Base-by-base conservation (phyloP, 352 stramenopile species). In the Globisporangium cederbergense region DNA sequence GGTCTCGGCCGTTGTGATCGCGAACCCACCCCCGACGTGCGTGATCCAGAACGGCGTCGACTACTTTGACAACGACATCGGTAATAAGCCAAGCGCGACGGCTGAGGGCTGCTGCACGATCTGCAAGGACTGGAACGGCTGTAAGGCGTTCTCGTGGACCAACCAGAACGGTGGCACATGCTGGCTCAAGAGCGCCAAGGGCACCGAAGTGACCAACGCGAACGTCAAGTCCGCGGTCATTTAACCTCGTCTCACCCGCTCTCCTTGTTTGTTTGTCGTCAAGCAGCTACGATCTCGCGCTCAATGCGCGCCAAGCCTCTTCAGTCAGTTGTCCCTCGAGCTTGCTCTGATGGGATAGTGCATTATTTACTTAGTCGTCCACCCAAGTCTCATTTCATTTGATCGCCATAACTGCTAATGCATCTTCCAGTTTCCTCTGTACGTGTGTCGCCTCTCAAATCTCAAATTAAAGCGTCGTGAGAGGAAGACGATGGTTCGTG, bases 131-230 rank as follows among this genome's bases (percentile, higher is more conserved):
- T 70, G 7, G 0, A 30, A 55, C 0, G 65, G 68, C 2, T 90
- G 81, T 61, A 71, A 72, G 25, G 71, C 65, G 8, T 90, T 79
- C 62, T 77, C 79, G 18, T 90, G 81, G 81, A 79, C 18, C 18
- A 50, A 13, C 9, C 45, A 50, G 40, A 71, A 76, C 38, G 76
- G 76, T 14, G 75, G 78, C 20, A 86, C 72, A 5, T 88, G 77
- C 60, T 90, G 73, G 73, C 67, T 90, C 67, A 89, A 89, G 67
- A 85, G 59, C 30, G 68, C 40, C 40, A 46, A 50, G 45, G 45
- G 45, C 1, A 28, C 6, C 5, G 45, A 28, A 8, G 18, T 50
- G 45, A 6, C 45, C 7, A 50, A 50, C 45, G 16, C 45, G 45
- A 50, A 50, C 45, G 45, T 50, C 45, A 28, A 28, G 45, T 50